Percentiles rank a stretch among this genome's conserved stretches.
Evolutionary conservation across 177 flowering plant species (phyloP).

Genomic region (Vitis hybrid): DNA sequence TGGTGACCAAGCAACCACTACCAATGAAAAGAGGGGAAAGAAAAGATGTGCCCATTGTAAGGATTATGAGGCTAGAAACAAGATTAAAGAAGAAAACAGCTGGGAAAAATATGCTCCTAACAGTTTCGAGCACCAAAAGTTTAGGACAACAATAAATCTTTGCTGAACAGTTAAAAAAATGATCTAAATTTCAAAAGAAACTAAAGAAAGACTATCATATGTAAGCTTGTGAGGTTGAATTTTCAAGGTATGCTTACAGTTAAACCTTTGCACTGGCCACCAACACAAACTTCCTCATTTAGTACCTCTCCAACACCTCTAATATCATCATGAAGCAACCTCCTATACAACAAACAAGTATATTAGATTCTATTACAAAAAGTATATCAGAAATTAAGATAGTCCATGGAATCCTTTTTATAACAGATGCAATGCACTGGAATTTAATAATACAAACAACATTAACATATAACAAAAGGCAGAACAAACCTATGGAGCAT

Average conservation of each 20-base stretch:
- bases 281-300: constrained; percentile 71
- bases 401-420: neutral
- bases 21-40: too few relatives aligned
- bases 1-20: neutral
- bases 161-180: neutral
- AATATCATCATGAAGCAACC: constrained; percentile 78
- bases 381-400: neutral
- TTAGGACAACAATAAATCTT: too few relatives aligned
- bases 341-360: constrained; percentile 40
- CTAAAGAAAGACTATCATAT: neutral
- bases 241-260: constrained; percentile 45
- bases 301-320: constrained; percentile 91
- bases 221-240: neutral
- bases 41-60: too few relatives aligned
- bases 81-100: too few relatives aligned
- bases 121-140: too few relatives aligned
- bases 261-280: constrained; percentile 67
- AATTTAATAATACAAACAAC: neutral
- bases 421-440: neutral
- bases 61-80: too few relatives aligned
- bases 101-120: too few relatives aligned
- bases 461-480: constrained; percentile 1
- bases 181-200: constrained; percentile 2
- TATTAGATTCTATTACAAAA: constrained; percentile 3
- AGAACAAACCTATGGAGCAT: constrained; percentile 85